Conservation (phyloP, 1,284 basidiomycete species). For the Psilocybe mexicana region DNA sequence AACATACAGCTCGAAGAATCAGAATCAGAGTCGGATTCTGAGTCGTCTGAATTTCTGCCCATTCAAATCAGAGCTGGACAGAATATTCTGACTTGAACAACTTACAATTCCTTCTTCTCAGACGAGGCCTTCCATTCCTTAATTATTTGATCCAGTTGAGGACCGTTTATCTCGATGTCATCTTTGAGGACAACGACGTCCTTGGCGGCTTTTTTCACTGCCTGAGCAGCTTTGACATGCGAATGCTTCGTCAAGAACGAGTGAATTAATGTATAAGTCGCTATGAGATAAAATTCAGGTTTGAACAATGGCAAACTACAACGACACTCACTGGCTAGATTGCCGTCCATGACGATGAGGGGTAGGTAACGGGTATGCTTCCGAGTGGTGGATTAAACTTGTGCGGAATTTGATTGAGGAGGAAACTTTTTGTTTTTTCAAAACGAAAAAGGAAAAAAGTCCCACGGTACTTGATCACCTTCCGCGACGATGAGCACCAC, state of each 20-base stretch:
- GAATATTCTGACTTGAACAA: not conserved
- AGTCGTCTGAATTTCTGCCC: constrained; percentile 1
- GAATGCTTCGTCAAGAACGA: constrained; percentile 65
- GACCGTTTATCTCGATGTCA: constrained; percentile 44
- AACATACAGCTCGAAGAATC: constrained; percentile 24
- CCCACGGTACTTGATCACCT: constrained; percentile 29
- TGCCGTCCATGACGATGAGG: constrained; percentile 43
- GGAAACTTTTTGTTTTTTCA: constrained; percentile 20
- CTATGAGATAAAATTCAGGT: constrained; percentile 36
- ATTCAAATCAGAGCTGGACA: not conserved
- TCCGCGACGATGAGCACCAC: constrained; percentile 46
- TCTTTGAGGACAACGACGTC: constrained; percentile 59
- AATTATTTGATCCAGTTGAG: constrained; percentile 62
- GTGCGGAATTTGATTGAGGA: not conserved
- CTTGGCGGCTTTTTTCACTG: constrained; percentile 66
- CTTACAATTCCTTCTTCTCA: constrained; percentile 20
- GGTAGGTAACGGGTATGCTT: constrained; percentile 9
- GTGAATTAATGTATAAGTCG: constrained; percentile 71
- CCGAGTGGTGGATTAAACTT: not conserved
- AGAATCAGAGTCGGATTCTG: constrained; percentile 20
- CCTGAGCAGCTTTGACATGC: constrained; percentile 65
- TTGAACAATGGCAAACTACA: not conserved
- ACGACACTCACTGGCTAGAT: constrained; percentile 44
- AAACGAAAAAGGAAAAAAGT: constrained; percentile 28
- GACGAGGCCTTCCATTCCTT: constrained; percentile 54